Evolutionary conservation across 352 stramenopile species (phyloP).

Genomic region (Phytophthora hibernalis): DNA sequence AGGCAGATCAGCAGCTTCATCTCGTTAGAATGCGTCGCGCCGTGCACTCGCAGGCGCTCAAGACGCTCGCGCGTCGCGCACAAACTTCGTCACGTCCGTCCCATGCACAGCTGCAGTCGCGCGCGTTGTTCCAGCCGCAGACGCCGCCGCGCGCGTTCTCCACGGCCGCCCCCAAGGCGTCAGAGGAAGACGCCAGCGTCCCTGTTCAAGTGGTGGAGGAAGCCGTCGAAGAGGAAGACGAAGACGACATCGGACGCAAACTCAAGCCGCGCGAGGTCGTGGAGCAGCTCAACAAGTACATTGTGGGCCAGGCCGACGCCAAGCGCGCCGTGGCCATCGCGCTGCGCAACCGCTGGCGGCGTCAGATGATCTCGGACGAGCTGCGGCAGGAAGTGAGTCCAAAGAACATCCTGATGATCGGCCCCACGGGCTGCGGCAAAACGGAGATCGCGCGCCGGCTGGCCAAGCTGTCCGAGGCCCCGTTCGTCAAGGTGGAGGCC

Average conservation of each 20-base stretch:
- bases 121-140: constrained; percentile 22
- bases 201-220: constrained; percentile 42
- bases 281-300: constrained; percentile 96
- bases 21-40: constrained; percentile 58
- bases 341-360: constrained; percentile 98
- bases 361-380: constrained; percentile 95
- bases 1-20: neutral
- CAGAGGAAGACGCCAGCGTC: constrained; percentile 37
- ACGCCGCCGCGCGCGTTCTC: constrained; percentile 34
- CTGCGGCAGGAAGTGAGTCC: constrained; percentile 93
- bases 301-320: constrained; percentile 97
- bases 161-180: constrained; percentile 42
- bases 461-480: constrained; percentile 96
- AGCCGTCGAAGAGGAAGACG: constrained; percentile 33
- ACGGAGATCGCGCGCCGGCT: constrained; percentile 98
- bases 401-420: constrained; percentile 99
- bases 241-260: constrained; percentile 79
- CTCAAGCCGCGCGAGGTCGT: constrained; percentile 95
- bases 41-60: constrained; percentile 48
- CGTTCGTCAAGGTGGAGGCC: constrained; percentile 98
- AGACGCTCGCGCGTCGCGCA: constrained; percentile 43
- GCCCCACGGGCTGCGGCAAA: constrained; percentile 98
- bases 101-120: constrained; percentile 4
- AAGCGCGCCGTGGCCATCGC: constrained; percentile 99
- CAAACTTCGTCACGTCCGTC: constrained; percentile 1